phyloP scores from a whole-genome alignment of 2,329 filamentous ascomycete genomes.

The Fusarium domesticum region DNA sequence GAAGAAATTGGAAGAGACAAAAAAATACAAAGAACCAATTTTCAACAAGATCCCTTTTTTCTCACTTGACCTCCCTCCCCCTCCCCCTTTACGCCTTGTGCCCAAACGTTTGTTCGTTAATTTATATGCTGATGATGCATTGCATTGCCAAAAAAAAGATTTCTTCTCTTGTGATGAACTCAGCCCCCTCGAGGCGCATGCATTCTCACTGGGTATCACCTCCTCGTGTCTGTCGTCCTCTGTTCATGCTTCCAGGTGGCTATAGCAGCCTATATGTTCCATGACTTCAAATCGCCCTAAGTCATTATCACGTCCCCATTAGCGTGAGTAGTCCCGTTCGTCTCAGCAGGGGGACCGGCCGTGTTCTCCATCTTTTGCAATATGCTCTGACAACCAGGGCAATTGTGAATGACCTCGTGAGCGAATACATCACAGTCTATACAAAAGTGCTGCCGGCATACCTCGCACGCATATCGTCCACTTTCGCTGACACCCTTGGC shows the following conservation, averaged over 20 bases:
- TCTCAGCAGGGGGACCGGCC: constrained; percentile 15
- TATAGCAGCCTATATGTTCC: too few species aligned
- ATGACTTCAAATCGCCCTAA: constrained; percentile 5
- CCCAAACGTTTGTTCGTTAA: background rate
- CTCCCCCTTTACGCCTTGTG: background rate
- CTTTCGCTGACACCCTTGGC: constrained; percentile 75
- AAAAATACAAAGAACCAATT: background rate
- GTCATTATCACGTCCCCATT: constrained; percentile 46
- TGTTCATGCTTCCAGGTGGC: too few species aligned
- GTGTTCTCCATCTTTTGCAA: constrained; percentile 17
- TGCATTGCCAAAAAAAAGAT: background rate
- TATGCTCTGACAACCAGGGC: constrained; percentile 76
- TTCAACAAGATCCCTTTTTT: background rate
- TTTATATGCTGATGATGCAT: background rate
- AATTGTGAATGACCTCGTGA: constrained; percentile 93
- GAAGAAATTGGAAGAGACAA: background rate
- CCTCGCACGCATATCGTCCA: constrained; percentile 81
- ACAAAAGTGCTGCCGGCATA: constrained; percentile 90
- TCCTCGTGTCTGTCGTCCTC: background rate
- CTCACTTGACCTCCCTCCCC: too few species aligned
- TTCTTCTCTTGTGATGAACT: background rate
- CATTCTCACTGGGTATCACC: background rate
- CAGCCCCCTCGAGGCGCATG: background rate
- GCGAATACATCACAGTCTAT: constrained; percentile 97
- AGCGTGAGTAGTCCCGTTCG: constrained; percentile 33